Evolutionary conservation across 257 asterid genomes (phyloP).

Genomic region (Solanum acaule): DNA sequence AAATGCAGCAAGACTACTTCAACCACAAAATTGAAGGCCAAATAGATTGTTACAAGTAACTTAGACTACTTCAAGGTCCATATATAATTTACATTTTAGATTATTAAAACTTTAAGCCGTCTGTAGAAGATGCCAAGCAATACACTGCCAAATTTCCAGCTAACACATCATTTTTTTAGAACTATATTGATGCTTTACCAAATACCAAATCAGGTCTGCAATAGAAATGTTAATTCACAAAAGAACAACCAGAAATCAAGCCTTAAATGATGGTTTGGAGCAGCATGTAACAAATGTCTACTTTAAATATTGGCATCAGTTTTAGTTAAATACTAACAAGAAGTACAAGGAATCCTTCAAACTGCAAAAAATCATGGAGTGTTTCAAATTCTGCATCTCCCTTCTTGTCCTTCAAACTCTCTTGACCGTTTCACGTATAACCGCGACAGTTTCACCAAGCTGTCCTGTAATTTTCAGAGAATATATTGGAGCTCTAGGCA

Average conservation of each 20-base stretch:
- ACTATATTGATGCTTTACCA: not conserved
- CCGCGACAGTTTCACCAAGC: slow-evolving; percentile 9
- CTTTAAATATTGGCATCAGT: not conserved
- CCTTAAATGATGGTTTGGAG: not conserved
- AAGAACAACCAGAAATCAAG: not conserved
- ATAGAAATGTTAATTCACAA: not conserved
- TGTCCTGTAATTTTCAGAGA: slow-evolving; percentile 51
- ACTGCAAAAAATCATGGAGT: slow-evolving; percentile 19
- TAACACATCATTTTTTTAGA: not conserved
- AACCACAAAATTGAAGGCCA: not conserved
- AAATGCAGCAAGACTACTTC: not conserved
- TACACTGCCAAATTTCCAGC: not conserved
- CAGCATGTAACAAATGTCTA: not conserved
- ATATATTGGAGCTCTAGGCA: slow-evolving; percentile 50
- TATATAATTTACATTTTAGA: not conserved
- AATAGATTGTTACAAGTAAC: not conserved
- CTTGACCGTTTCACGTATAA: not conserved
- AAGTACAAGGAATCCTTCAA: not conserved
- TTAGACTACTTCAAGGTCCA: not conserved
- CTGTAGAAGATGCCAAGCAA: not conserved
- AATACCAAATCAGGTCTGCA: not conserved
- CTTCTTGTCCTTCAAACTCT: slow-evolving; percentile 17
- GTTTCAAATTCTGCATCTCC: slow-evolving; percentile 14
- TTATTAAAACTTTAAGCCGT: not conserved
- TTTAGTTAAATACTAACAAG: not conserved